These are phyloP conservation scores for Neckera pumila DNA, from an alignment of 225 moss, liverwort and hornwort species.

Conservation along the genomic window DNA sequence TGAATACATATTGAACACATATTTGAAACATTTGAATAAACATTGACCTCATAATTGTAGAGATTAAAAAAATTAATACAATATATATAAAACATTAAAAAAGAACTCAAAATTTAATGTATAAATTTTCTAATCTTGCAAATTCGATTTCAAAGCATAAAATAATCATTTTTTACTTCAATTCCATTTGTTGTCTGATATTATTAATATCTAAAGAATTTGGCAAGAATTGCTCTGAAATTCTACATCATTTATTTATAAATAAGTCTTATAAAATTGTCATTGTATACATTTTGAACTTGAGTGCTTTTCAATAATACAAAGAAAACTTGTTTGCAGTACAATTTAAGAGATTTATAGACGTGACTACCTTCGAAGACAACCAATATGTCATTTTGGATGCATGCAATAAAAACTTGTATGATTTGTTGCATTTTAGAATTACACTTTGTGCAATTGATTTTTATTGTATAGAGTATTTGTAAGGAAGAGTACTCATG, in stretches of 20 bases:
- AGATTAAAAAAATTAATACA: neutral
- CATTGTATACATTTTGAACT: neutral
- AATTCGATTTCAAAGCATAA: neutral
- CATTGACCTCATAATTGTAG: neutral
- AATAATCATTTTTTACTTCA: neutral
- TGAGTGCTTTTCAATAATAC: neutral
- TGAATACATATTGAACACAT: too few relatives aligned
- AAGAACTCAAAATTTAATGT: neutral
- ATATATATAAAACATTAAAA: too few relatives aligned
- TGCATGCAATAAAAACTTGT: neutral
- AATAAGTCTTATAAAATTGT: neutral
- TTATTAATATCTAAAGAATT: neutral
- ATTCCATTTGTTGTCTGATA: neutral
- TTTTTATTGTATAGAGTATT: neutral
- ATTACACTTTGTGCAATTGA: accelerated
- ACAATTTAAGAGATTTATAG: neutral
- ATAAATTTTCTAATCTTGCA: neutral
- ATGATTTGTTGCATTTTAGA: neutral
- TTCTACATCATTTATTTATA: neutral
- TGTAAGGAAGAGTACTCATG: neutral
- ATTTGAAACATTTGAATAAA: neutral
- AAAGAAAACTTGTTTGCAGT: neutral
- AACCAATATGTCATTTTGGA: neutral
- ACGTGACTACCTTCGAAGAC: neutral
- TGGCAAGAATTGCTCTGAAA: too few relatives aligned